Base-by-base conservation (phyloP, 148 eudicot species). In the Rhododendron ferrugineum region DNA sequence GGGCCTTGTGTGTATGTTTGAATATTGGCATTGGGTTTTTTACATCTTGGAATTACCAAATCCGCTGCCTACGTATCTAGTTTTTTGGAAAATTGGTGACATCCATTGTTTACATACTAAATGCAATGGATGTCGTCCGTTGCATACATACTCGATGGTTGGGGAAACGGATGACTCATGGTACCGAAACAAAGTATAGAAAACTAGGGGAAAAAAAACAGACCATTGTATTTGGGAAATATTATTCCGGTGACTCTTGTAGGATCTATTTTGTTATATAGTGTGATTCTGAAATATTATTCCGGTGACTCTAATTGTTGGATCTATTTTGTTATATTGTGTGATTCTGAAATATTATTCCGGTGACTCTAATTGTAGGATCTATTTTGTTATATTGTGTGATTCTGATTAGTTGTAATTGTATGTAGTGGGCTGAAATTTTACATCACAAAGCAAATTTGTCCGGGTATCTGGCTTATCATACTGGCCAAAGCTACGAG, bases 371-470 rank as follows among this genome's bases (percentile, higher is more conserved):
- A 26, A 28, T 52, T 52, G 14, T 47, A 15, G 58, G 56, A 52
- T 79, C 40, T 28, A 16, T 49, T 50, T 28, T 30, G 42, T n/a
- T 30, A 52, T 49, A 3, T 26, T 30, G 37, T 52, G 40, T 30
- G 64, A 36, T 22, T 49, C 82, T 79, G 82, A 79, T 52, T 52
- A 50, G 42, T 79, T 7, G 64, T 42, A 16, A 50, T 20, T 58
- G 34, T 54, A 46, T 80, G 54, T 88, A 95, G 99, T 94, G 92
- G 42, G 91, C 93, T 87, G 99, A 96, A 86, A 96, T 96, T 95
- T 81, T 96, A 88, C 98, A 96, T 84, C 99, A 96, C 91, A 95
- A 95, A 84, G 97, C 99, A 78, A 95, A 91, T 52, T 90, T 96
- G 74, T 91, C 89, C 28, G 94, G 98, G 23, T 95, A 95, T 81